phyloP scores from a whole-genome alignment of 2,329 filamentous ascomycete genomes.

The Hypocreales sp. region DNA sequence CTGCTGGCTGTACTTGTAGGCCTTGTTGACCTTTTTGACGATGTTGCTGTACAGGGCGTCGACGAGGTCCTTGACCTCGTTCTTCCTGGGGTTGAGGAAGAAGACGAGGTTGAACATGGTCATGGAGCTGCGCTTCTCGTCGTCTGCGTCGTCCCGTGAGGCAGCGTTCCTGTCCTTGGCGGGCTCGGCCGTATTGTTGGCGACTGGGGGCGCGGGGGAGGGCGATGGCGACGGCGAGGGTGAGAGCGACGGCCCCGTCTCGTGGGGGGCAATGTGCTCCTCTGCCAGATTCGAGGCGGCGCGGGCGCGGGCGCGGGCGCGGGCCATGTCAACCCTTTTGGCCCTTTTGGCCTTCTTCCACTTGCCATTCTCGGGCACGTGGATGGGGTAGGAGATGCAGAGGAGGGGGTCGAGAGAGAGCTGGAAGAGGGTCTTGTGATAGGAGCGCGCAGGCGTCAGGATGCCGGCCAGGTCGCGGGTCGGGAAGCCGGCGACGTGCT shows the following conservation, averaged over 20 bases:
- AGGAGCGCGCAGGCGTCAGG: conserved; percentile 57
- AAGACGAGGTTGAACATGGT: conserved; percentile 98
- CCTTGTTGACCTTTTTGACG: conserved; percentile 83
- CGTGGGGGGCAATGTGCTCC: conserved; percentile 13
- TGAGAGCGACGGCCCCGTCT: too few species aligned
- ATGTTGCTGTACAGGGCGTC: conserved; percentile 75
- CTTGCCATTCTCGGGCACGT: conserved; percentile 60
- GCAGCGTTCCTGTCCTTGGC: conserved; percentile 12
- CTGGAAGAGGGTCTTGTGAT: conserved; percentile 72
- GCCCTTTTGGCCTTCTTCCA: conserved; percentile 56
- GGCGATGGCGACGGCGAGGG: conserved; percentile 6
- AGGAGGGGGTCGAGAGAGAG: conserved; percentile 65
- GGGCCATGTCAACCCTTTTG: too few species aligned
- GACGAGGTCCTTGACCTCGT: conserved; percentile 60
- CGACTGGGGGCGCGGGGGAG: conserved; percentile 9
- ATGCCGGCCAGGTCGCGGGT: conserved; percentile 70
- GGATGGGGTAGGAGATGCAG: conserved; percentile 72
- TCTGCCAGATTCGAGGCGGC: conserved; percentile 18
- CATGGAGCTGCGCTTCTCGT: conserved; percentile 57
- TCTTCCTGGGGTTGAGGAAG: conserved; percentile 63
- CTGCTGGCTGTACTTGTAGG: conserved; percentile 83
- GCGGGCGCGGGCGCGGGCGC: conserved; percentile 16
- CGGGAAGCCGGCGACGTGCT: conserved; percentile 57
- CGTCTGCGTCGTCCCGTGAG: conserved; percentile 32
- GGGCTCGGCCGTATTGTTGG: too few species aligned